These are phyloP conservation scores for Paramecium biaurelia DNA, from an alignment of 73 alveolate genomes.

Conservation along the genomic window DNA sequence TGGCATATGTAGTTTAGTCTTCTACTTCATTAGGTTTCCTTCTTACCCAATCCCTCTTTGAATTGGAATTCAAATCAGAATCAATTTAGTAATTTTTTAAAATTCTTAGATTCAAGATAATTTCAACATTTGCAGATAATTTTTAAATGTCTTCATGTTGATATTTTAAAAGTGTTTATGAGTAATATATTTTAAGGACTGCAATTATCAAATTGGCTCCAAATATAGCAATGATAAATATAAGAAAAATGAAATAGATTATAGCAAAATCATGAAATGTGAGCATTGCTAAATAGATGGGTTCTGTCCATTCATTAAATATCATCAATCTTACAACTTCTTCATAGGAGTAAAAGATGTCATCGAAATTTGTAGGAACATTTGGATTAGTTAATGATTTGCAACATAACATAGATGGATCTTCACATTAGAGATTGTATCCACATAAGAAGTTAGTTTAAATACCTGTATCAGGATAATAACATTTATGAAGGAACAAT, in stretches of 20 bases:
- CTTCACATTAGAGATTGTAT: not conserved
- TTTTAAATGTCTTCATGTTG: not conserved
- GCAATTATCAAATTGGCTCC: slow-evolving; percentile 37
- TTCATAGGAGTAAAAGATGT: not conserved
- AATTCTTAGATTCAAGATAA: not conserved
- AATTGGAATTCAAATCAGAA: not conserved
- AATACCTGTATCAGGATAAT: not conserved
- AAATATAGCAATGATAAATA: slow-evolving; percentile 3
- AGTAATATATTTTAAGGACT: not conserved
- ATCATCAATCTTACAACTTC: slow-evolving; percentile 21
- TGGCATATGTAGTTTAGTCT: not conserved
- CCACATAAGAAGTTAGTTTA: not conserved
- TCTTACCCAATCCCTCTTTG: not conserved
- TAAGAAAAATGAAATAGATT: not conserved
- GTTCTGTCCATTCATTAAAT: slow-evolving; percentile 50
- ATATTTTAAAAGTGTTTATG: not conserved
- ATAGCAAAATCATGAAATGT: slow-evolving; percentile 6
- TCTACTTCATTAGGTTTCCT: not conserved
- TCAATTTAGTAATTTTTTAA: not conserved
- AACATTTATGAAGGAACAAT: not conserved
- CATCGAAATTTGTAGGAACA: slow-evolving; percentile 3
- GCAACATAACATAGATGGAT: not conserved
- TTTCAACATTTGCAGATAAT: not conserved
- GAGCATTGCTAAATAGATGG: slow-evolving; percentile 16
- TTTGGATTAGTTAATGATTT: not conserved